A percentile compares a stretch with the other conserved stretches of the same genome.
Conservation (phyloP, 148 eudicot species). For the Silene latifolia region DNA sequence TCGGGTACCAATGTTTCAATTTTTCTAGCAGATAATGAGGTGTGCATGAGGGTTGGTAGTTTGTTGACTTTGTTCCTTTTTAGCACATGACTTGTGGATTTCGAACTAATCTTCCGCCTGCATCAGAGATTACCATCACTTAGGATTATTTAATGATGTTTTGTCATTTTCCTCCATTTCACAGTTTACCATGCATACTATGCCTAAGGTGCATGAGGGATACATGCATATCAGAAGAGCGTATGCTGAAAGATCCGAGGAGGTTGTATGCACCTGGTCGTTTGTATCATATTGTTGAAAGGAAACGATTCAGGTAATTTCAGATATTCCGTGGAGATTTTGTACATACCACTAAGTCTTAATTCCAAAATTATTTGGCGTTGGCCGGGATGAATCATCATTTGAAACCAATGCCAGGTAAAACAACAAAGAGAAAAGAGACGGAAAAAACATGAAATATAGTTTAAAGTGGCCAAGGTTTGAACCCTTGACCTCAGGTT, state of each 20-base stretch:
- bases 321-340: neutral
- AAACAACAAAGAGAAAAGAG: too few species aligned
- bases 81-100: neutral
- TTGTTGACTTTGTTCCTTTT: neutral
- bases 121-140: neutral
- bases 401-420: too few species aligned
- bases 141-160: neutral
- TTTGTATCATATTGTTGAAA: constrained; percentile 93
- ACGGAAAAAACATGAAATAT: too few species aligned
- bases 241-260: constrained; percentile 83
- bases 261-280: constrained; percentile 99
- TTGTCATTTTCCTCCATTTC: constrained; percentile 5
- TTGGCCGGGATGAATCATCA: too few species aligned
- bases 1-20: neutral
- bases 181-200: constrained; percentile 91
- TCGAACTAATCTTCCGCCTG: neutral
- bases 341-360: neutral
- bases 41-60: neutral
- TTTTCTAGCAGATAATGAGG: neutral
- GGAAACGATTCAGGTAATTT: constrained; percentile 81
- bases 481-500: too few species aligned
- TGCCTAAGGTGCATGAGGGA: constrained; percentile 89
- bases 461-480: too few species aligned
- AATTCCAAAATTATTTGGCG: too few species aligned
- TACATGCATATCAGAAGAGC: constrained; percentile 80